Evolutionary conservation across 768 basidiomycete genomes (phyloP), one percentile per base, ranked within the genome.

Genomic region (Imleria badia): DNA sequence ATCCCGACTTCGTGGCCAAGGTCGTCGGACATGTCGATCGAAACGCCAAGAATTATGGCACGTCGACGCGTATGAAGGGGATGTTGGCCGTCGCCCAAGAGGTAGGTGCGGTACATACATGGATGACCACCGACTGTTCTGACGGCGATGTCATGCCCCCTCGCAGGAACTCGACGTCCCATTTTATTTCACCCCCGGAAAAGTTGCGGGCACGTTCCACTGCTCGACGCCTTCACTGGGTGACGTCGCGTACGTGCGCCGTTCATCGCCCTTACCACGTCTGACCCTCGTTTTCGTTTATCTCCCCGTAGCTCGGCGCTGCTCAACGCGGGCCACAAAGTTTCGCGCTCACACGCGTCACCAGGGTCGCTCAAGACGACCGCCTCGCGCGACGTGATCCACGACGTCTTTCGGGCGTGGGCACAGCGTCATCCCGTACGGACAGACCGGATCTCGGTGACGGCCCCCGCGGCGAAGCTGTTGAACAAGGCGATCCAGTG

Each of bases 61-160:
- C 95, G 0, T 78, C 82, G 15, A 62, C 80, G 0, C 79, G 97
- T 49, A 98, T 99, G 87, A 89, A 87, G 71, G 97, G 97, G 1
- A 98, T 99, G 97, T 74, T 98, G 43, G 86, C 88, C 8, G 80
- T 97, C 3, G 94, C 95, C 1, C 82, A 85, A 70, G 89, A 96
- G 76, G 96, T 90, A 43, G 39, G 81, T 70, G n/a, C 15, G 5
- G n/a, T 26, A 22, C 23, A 19, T 48, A 23, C 36, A 34, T 13
- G 20, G 13, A 19, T 40, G 14, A 5, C 12, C 12, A 11, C 8
- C 9, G 17, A 30, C 4, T n/a, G 34, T 56, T 12, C 35, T 48
- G 39, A 61, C 20, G 20, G 19, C 2, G 17, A 48, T 30, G 1
- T 13, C 2, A 8, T 22, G 12, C 11, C 6, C 12, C 6, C n/a